Base-by-base conservation (phyloP, 768 basidiomycete species). In the Gyrodon lividus region DNA sequence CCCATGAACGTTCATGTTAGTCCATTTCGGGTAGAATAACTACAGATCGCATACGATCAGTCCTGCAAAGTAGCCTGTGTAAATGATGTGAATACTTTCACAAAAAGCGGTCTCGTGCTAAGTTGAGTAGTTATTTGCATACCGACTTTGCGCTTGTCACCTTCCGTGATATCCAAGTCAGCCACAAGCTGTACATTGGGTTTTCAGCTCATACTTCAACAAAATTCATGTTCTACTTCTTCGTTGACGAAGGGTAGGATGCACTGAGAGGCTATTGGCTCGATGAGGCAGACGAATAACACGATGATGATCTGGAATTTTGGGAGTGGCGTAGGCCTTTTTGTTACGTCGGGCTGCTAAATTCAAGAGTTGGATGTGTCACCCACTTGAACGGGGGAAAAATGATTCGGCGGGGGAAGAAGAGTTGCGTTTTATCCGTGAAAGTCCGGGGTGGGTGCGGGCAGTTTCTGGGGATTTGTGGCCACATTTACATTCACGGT, bases 21-120 rank as follows among this genome's bases (percentile, higher is more conserved):
- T 9, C 9, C 24, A 19, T 3, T 7, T 34, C 4, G 34, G 12
- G 33, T 16, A 16, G 17, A 33, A 39, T n/a, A 12, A 17, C 24
- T 5, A 6, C 3, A 28, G 61, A 57, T 6, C 24, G 56, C 74
- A 23, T 51, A 87, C 87, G 74, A 89, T 75, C 14, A 87, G 54
- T 6, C 86, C 87, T 35, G 85, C 86, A 62, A 87, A 87, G 63
- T 87, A 84, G 26, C 86, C 86, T 12, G 87, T 81, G 56, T 77
- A 17, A 17, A 16, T 26, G 24, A 26, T 17, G 7, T 39, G n/a
- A 39, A 20, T 16, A n/a, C 38, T n/a, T n/a, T n/a, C n/a, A n/a
- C n/a, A n/a, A n/a, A 26, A 4, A 26, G 38, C 7, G 7, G n/a
- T 6, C n/a, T 39, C 7, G 20, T n/a, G 38, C 7, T 3, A n/a